These are phyloP conservation scores for Septoria petroselini DNA, from an alignment of 2,329 filamentous ascomycete species.

Conservation along the genomic window DNA sequence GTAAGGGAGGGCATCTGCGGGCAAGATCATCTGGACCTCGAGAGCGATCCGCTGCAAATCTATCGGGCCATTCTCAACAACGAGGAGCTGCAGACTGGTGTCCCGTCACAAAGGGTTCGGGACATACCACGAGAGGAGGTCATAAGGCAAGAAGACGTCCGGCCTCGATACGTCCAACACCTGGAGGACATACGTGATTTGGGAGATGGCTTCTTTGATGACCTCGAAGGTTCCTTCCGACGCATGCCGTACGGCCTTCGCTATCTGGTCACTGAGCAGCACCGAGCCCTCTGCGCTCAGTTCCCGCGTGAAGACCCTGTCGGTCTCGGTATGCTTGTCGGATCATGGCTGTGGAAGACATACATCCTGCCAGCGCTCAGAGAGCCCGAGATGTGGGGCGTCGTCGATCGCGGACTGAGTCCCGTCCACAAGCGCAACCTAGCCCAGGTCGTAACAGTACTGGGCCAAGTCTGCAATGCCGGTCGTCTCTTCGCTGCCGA, in stretches of 20 bases:
- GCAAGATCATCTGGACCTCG: constrained; percentile 83
- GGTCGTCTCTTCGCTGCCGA: constrained; percentile 89
- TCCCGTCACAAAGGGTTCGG: constrained; percentile 72
- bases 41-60: constrained; percentile 96
- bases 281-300: constrained; percentile 69
- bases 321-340: constrained; percentile 75
- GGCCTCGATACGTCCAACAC: constrained; percentile 89
- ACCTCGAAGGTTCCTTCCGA: constrained; percentile 76
- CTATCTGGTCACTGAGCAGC: constrained; percentile 82
- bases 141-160: constrained; percentile 92
- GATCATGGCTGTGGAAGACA: constrained; percentile 89
- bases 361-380: constrained; percentile 87
- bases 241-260: constrained; percentile 91
- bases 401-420: constrained; percentile 83
- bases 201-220: constrained; percentile 81
- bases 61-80: constrained; percentile 95
- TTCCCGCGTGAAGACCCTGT: constrained; percentile 79
- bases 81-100: constrained; percentile 88
- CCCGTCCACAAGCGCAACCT: constrained; percentile 92
- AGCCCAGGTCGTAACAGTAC: constrained; percentile 83
- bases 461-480: constrained; percentile 81
- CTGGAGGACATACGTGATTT: constrained; percentile 92
- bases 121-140: constrained; percentile 88
- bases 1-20: constrained; percentile 92
- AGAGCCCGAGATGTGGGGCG: constrained; percentile 88